These are phyloP conservation scores for Ophiostoma ips DNA, from an alignment of 2,329 filamentous ascomycete genomes.

Conservation along the genomic window DNA sequence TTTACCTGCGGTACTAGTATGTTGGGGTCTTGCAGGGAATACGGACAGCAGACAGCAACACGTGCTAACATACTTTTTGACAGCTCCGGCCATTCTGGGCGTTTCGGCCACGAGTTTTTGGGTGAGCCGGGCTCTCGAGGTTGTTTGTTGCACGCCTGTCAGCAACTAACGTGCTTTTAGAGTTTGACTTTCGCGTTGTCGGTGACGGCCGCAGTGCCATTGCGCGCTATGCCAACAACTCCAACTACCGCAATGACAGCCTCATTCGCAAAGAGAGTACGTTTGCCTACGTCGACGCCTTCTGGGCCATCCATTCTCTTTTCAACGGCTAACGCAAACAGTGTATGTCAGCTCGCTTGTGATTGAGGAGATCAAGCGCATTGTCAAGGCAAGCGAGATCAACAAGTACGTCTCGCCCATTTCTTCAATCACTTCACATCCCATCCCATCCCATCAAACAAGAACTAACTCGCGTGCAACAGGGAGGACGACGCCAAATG, in stretches of 20 bases:
- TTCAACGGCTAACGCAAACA: conserved; percentile 27
- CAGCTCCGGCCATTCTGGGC: conserved; percentile 93
- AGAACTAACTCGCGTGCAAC: conserved; percentile 1
- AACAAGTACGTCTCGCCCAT: conserved; percentile 73
- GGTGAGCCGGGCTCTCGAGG: conserved; percentile 40
- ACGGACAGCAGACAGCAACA: not conserved
- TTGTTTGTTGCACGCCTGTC: not conserved
- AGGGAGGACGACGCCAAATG: conserved; percentile 98
- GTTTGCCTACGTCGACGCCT: conserved; percentile 21
- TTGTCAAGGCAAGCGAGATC: conserved; percentile 94
- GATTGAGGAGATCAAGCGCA: conserved; percentile 89
- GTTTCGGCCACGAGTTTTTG: conserved; percentile 95
- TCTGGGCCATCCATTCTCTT: too few species aligned
- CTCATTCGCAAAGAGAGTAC: conserved; percentile 98
- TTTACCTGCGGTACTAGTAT: conserved; percentile 97
- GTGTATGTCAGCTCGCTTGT: conserved; percentile 92
- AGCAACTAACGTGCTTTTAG: conserved; percentile 30
- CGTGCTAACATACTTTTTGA: not conserved
- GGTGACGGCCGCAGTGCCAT: conserved; percentile 88
- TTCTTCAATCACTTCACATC: too few species aligned
- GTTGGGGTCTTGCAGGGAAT: conserved; percentile 25
- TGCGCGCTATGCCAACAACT: conserved; percentile 96
- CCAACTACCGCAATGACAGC: conserved; percentile 97
- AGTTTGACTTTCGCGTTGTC: conserved; percentile 90
- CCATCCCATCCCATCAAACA: too few species aligned